phyloP scores from a whole-genome alignment of 73 alveolate species.

The Durusdinium trenchii region DNA sequence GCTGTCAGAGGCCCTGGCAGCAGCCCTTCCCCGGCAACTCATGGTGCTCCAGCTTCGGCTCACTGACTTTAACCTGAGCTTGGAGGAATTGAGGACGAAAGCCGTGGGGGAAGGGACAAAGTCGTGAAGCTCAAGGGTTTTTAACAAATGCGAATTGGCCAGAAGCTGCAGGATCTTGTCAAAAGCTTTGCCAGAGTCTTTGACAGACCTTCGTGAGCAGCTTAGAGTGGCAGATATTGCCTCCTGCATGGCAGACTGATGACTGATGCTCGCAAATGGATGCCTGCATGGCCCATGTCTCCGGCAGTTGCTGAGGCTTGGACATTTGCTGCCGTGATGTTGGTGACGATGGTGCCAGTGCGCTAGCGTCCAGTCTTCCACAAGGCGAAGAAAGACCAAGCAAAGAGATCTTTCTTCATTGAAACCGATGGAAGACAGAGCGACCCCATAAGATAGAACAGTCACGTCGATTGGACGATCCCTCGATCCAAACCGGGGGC shows the following conservation, averaged over 20 bases:
- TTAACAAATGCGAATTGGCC: neutral
- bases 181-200: slow-evolving; percentile 43
- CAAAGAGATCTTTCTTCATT: no score
- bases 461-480: no score
- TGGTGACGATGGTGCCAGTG: slow-evolving; percentile 82
- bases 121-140: neutral
- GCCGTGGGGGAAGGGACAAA: neutral
- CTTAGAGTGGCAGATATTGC: neutral
- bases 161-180: slow-evolving; percentile 7
- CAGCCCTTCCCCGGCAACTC: slow-evolving; percentile 57
- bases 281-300: neutral
- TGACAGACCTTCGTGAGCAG: slow-evolving; percentile 44
- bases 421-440: no score
- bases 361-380: slow-evolving; percentile 63
- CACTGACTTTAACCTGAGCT: slow-evolving; percentile 81
- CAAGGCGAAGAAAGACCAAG: neutral
- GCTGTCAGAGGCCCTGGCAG: slow-evolving; percentile 65
- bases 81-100: slow-evolving; percentile 41
- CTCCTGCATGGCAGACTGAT: neutral
- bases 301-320: neutral
- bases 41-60: slow-evolving; percentile 91
- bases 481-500: no score
- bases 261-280: neutral
- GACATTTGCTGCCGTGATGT: slow-evolving; percentile 94
- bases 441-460: no score